Conservation (phyloP, 1,284 basidiomycete genomes). For the Trametes pubescens region DNA sequence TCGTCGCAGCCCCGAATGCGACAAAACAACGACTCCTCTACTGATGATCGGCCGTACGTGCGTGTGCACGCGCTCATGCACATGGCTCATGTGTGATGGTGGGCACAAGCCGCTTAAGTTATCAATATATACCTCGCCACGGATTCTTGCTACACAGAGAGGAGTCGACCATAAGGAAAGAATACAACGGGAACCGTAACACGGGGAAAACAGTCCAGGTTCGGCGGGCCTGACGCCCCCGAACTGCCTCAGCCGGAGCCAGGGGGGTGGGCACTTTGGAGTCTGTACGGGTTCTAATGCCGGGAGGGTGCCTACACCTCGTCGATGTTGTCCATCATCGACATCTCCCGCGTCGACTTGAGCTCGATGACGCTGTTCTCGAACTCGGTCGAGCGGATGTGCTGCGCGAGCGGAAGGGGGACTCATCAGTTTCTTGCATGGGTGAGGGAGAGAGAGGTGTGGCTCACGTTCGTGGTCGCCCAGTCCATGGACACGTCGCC, state of each 20-base stretch:
- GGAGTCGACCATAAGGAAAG: background rate
- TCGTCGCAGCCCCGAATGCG: no score
- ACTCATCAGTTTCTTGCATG: background rate
- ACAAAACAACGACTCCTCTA: no score
- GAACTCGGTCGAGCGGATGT: conserved; percentile 1
- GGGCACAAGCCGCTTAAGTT: background rate
- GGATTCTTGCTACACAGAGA: background rate
- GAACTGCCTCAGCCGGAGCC: background rate
- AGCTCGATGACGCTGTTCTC: conserved; percentile 6
- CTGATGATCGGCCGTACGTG: no score
- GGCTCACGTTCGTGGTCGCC: conserved; percentile 1
- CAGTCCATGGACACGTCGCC: background rate
- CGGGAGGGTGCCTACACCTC: background rate
- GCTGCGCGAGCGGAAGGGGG: background rate
- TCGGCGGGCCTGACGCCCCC: background rate
- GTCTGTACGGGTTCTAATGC: background rate
- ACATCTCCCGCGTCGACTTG: conserved; percentile 1
- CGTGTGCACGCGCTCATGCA: background rate
- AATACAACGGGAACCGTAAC: background rate
- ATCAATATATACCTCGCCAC: background rate
- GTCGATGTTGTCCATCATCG: background rate
- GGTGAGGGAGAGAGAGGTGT: background rate
- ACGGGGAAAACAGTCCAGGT: background rate
- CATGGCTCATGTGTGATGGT: no score
- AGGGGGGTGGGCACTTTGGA: background rate